Base-by-base conservation (phyloP, 352 stramenopile genomes). In the Phytophthora boehmeriae region DNA sequence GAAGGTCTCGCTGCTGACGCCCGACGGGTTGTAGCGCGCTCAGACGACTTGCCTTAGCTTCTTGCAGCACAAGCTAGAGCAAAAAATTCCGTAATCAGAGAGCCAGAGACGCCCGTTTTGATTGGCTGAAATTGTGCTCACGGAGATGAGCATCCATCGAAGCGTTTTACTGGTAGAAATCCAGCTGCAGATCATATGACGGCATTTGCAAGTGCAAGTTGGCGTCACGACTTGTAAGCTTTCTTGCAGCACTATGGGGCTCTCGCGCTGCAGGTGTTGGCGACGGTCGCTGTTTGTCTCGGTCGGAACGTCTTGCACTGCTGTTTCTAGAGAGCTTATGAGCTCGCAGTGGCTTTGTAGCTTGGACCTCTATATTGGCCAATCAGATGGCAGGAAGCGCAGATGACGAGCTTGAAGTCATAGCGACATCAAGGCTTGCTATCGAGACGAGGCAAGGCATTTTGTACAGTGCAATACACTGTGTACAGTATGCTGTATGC, bases 391-490 rank as follows among this genome's bases (percentile, higher is more conserved):
- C 6, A 3, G 6, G n/a, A 30, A 30, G 6, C 2, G 6, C 38
- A 11, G 38, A 44, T 44, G 38, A 44, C 38, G 38, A 44, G 38
- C 38, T 44, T 44, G 38, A 44, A 44, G 38, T 44, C 38, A 44
- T 16, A 20, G 13, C 38, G n/a, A 17, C 14, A 22, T 44, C 38
- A 20, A 44, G 5, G 13, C 10, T 8, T 20, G 38, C 38, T 9
- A 30, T 30, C 25, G 25, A 30, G 25, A 30, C 25, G 25, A 30
- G 25, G 25, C 25, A 30, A 30, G 25, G 3, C 25, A 30, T 30
- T 30, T 30, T 3, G 3, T 30, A 30, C n/a, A n/a, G n/a, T n/a
- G 25, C 3, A 3, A 30, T 6, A 30, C 25, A 3, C 25, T 3
- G 6, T 30, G 25, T 30, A 8, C 25, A 30, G 3, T 30, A 30